phyloP scores from a whole-genome alignment of 257 asterid genomes.

The Solanum chilense region DNA sequence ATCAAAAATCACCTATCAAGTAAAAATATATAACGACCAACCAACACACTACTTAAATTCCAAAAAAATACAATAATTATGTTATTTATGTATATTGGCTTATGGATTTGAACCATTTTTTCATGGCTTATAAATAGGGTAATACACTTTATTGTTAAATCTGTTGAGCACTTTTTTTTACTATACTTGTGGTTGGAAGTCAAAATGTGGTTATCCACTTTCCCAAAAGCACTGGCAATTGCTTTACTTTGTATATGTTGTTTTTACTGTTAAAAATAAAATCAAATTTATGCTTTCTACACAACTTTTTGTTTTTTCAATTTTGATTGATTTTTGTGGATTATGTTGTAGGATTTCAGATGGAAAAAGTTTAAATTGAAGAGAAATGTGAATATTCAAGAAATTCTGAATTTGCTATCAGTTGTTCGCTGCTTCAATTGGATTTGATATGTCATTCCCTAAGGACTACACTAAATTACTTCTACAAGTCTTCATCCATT shows the following conservation, averaged over 20 bases:
- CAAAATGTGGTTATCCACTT: slow-evolving; percentile 43
- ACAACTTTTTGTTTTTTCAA: background rate
- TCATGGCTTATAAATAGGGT: background rate
- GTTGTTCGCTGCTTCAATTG: slow-evolving; percentile 30
- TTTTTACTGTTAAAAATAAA: background rate
- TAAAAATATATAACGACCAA: background rate
- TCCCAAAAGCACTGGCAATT: slow-evolving; percentile 9
- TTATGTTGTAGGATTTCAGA: slow-evolving; percentile 21
- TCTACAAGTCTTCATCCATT: slow-evolving; percentile 32
- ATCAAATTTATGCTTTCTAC: background rate
- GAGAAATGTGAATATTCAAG: slow-evolving; percentile 20
- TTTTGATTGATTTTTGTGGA: background rate
- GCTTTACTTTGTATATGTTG: background rate
- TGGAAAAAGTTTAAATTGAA: slow-evolving; percentile 12
- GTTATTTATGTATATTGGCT: no score
- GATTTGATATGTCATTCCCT: slow-evolving; percentile 53
- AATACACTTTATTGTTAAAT: background rate
- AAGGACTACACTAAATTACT: slow-evolving; percentile 65
- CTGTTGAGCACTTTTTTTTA: background rate
- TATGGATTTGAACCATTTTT: background rate
- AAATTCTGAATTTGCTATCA: slow-evolving; percentile 12
- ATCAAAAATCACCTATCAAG: no score
- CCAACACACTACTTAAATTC: no score
- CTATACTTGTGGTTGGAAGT: background rate
- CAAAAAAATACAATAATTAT: no score